phyloP scores from a whole-genome alignment of 202 grass and related monocot species.

The Setaria viridis region DNA sequence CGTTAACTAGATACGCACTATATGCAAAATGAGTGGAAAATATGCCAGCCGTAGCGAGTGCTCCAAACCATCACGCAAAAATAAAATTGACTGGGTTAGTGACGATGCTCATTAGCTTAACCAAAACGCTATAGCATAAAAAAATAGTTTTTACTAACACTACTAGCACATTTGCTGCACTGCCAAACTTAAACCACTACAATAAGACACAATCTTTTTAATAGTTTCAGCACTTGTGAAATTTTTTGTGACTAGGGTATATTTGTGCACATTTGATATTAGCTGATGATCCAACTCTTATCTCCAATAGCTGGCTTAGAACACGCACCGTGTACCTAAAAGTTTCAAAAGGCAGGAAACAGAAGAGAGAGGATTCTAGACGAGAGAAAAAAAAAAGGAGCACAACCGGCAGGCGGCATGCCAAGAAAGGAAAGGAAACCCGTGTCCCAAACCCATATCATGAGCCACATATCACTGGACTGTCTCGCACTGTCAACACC shows the following conservation, averaged over 20 bases:
- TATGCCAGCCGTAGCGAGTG: background rate
- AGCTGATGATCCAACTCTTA: background rate
- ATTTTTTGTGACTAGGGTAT: too few relatives aligned
- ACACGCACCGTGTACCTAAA: background rate
- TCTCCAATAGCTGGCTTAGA: background rate
- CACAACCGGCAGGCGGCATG: background rate
- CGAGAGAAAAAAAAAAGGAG: background rate
- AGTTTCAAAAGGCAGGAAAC: background rate
- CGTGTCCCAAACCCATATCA: too few relatives aligned
- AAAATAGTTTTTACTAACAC: too few relatives aligned
- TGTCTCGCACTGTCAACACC: background rate
- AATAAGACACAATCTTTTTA: too few relatives aligned
- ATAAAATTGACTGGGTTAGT: background rate
- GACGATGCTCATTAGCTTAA: background rate
- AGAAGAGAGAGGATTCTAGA: background rate
- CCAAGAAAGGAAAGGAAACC: slow-evolving; percentile 1
- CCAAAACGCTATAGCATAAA: background rate
- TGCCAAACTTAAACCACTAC: too few relatives aligned
- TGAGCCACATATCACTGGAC: background rate
- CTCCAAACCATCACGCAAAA: background rate
- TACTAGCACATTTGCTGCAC: too few relatives aligned
- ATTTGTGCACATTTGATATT: too few relatives aligned
- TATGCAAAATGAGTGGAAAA: background rate
- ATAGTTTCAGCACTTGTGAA: too few relatives aligned
- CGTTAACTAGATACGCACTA: background rate